Conservation (phyloP, 176 grass and related monocot genomes). For the Zoysia pacifica region DNA sequence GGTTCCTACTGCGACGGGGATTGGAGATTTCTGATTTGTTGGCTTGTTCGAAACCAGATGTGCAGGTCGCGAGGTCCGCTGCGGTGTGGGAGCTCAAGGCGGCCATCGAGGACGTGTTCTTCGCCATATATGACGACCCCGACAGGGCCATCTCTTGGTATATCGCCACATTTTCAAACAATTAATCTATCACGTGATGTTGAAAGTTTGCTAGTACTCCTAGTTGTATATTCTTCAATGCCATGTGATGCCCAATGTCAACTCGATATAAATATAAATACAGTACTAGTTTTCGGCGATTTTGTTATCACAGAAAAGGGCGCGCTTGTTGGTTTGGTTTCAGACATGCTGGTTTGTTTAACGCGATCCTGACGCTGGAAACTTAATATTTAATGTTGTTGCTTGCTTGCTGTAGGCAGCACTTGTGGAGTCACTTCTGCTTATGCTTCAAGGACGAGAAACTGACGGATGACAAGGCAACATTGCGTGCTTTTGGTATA, state of each 20-base stretch:
- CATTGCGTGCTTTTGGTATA: constrained; percentile 65
- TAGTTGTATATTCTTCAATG: not conserved
- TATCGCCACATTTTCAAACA: not conserved
- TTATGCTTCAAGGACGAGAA: constrained; percentile 72
- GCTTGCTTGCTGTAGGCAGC: constrained; percentile 59
- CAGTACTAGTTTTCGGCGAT: no score
- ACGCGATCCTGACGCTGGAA: not conserved
- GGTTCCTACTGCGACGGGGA: not conserved
- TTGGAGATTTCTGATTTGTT: not conserved
- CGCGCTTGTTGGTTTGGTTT: not conserved
- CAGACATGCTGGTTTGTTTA: constrained; percentile 14
- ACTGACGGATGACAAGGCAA: constrained; percentile 72
- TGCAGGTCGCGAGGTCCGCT: constrained; percentile 51
- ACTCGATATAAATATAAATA: no score
- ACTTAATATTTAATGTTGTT: constrained; percentile 15
- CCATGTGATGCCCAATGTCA: not conserved
- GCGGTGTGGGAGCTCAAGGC: constrained; percentile 69
- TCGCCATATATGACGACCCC: constrained; percentile 31
- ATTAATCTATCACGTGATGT: not conserved
- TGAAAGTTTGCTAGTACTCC: not conserved
- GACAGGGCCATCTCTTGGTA: constrained; percentile 68
- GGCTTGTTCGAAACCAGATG: constrained; percentile 30
- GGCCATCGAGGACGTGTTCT: constrained; percentile 70
- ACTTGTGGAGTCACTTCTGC: constrained; percentile 96
- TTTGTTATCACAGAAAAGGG: not conserved